phyloP scores from a whole-genome alignment of 768 basidiomycete species.

The Rhodotorula kratochvilovae region DNA sequence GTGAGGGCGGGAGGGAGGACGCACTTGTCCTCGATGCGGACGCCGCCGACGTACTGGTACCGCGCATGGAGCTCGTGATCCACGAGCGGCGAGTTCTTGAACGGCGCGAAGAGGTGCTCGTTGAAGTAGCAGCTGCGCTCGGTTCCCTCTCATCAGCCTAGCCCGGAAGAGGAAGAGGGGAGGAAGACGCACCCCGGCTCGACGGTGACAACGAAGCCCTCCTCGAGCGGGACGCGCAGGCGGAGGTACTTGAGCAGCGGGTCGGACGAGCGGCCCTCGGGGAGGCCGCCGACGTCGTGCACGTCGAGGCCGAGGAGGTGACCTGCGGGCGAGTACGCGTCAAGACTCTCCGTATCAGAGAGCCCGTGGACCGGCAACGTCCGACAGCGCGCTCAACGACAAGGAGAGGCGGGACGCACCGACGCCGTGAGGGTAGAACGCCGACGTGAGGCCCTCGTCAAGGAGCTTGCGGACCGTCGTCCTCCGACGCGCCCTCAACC shows the following conservation, averaged over 20 bases:
- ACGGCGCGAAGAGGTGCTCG: slow-evolving; percentile 54
- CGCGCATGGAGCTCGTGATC: slow-evolving; percentile 63
- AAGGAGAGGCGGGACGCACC: slow-evolving; percentile 42
- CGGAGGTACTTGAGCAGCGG: slow-evolving; percentile 73
- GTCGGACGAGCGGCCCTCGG: slow-evolving; percentile 36
- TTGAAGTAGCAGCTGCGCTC: slow-evolving; percentile 46
- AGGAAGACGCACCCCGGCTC: slow-evolving; percentile 37
- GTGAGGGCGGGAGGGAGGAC: neutral
- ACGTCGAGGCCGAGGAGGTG: slow-evolving; percentile 92
- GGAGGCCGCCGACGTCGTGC: slow-evolving; percentile 58
- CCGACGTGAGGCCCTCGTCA: slow-evolving; percentile 67
- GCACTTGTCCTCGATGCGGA: slow-evolving; percentile 80
- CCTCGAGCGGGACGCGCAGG: slow-evolving; percentile 65
- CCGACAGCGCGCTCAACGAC: too few species aligned
- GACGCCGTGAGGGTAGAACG: slow-evolving; percentile 89
- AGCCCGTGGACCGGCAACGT: too few species aligned
- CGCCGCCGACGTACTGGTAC: slow-evolving; percentile 81
- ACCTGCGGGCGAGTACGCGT: too few species aligned
- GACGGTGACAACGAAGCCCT: slow-evolving; percentile 69
- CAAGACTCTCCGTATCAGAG: too few species aligned
- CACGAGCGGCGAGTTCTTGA: slow-evolving; percentile 63
- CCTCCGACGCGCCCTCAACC: slow-evolving; percentile 51
- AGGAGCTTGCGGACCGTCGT: slow-evolving; percentile 54
- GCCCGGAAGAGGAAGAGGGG: neutral
- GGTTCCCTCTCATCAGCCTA: too few species aligned